These are phyloP conservation scores for Biscutella laevigata DNA, from an alignment of 441 rosid species.

Conservation along the genomic window DNA sequence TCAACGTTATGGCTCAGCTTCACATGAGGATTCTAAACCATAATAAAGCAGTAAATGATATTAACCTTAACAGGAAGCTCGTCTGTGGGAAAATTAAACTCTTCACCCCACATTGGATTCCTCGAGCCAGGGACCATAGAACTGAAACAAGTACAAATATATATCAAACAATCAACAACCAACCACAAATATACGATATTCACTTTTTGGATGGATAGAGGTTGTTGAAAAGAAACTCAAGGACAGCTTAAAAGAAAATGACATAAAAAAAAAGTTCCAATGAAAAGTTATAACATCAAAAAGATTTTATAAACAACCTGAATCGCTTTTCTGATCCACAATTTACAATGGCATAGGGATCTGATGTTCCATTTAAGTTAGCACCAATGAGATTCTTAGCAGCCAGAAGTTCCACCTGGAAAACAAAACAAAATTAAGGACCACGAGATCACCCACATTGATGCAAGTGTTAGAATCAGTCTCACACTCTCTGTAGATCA, in stretches of 20 bases:
- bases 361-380: slow-evolving; percentile 94
- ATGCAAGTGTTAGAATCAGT: slow-evolving; percentile 3
- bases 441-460: neutral
- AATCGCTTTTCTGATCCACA: slow-evolving; percentile 92
- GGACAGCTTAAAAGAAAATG: slow-evolving; percentile 7
- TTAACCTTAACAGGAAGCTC: slow-evolving; percentile 89
- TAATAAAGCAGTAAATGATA: slow-evolving; percentile 1
- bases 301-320: slow-evolving; percentile 49
- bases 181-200: slow-evolving; percentile 3
- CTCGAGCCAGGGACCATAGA: slow-evolving; percentile 99
- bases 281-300: neutral
- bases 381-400: slow-evolving; percentile 98
- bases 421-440: too few species aligned
- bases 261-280: slow-evolving; percentile 11
- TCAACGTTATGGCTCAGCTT: neutral
- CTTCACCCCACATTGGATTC: slow-evolving; percentile 99
- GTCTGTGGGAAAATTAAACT: slow-evolving; percentile 82
- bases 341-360: slow-evolving; percentile 93
- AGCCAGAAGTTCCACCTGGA: slow-evolving; percentile 85
- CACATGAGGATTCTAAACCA: neutral
- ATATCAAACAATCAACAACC: slow-evolving; percentile 16
- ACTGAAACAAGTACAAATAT: slow-evolving; percentile 32
- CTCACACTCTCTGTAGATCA: too few species aligned
- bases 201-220: neutral
- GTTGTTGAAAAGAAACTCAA: slow-evolving; percentile 4